Base-by-base conservation (phyloP, 139 green algal species). In the Cymbomonas tetramitiformis region DNA sequence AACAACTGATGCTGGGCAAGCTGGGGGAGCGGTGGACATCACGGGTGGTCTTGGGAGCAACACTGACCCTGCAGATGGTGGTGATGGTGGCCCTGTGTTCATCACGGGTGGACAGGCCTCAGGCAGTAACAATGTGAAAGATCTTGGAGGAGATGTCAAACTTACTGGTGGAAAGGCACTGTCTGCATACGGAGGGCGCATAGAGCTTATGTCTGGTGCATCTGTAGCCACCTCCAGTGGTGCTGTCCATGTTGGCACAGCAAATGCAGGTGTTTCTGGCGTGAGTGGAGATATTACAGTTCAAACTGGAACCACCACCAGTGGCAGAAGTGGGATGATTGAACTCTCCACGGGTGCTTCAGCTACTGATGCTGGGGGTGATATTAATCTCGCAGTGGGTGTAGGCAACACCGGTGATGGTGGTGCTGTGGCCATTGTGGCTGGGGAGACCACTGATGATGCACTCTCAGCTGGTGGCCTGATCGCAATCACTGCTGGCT, bases 351-450 rank as follows among this genome's bases (percentile, higher is more conserved):
- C 51, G 18, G 51, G 51, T 4, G 23, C 18, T 4, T 31, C 51
- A 9, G 30, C 15, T 5, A 25, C 28, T 21, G 51, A 33, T 29
- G n/a, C 7, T 26, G 34, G 53, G 9, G 53, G 53, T 4, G 31
- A 33, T 10, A 9, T 61, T n/a, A 50, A 21, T 23, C 34, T 61
- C 6, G 19, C n/a, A 9, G 53, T 61, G 12, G 53, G 53, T 6
- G 18, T 38, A 38, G 53, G 53, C 6, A 38, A 61, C 34, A 50
- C 32, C 33, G 53, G 32, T 12, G 32, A 28, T 29, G 53, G 53
- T 12, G 53, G 53, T 3, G 21, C 21, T 30, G 34, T 61, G 3
- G 9, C 24, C 21, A 30, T 61, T 8, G 25, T 31, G 15, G 53
- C 53, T 31, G 53, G 53, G n/a, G 53, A 29, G 15, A 51, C 9